phyloP scores from a whole-genome alignment of 306 rosid genomes.

The Purshia tridentata region DNA sequence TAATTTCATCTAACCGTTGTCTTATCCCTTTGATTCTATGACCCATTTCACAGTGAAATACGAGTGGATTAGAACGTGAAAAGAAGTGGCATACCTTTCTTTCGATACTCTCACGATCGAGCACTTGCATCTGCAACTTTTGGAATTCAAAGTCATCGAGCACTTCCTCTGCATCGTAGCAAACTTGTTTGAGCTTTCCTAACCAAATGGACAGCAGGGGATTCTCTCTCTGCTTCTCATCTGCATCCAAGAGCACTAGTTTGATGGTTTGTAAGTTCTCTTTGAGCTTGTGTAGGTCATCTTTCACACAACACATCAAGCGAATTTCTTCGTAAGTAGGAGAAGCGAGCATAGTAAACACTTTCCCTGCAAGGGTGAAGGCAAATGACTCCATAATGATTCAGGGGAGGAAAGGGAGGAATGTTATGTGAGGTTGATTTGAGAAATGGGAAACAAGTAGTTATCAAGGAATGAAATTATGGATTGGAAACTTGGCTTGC shows the following conservation, averaged over 20 bases:
- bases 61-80: constrained; percentile 10
- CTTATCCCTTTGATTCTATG: background rate
- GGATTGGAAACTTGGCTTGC: no score
- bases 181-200: no score
- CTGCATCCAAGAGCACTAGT: no score
- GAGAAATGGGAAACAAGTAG: no score
- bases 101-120: background rate
- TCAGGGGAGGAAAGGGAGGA: no score
- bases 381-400: no score
- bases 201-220: background rate
- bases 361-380: background rate
- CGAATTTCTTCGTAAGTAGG: background rate
- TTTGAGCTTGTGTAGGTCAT: background rate
- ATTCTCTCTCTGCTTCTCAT: no score
- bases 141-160: background rate
- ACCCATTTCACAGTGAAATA: background rate
- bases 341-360: background rate
- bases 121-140: background rate
- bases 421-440: no score
- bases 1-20: background rate
- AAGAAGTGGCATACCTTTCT: constrained; percentile 10
- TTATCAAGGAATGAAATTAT: no score
- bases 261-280: background rate
- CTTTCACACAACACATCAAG: background rate
- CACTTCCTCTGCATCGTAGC: background rate